Percentiles rank a stretch among this genome's conserved stretches.
These are phyloP conservation scores for Hortiboletus flavorubellus DNA, from an alignment of 768 basidiomycete genomes.

Conservation along the genomic window DNA sequence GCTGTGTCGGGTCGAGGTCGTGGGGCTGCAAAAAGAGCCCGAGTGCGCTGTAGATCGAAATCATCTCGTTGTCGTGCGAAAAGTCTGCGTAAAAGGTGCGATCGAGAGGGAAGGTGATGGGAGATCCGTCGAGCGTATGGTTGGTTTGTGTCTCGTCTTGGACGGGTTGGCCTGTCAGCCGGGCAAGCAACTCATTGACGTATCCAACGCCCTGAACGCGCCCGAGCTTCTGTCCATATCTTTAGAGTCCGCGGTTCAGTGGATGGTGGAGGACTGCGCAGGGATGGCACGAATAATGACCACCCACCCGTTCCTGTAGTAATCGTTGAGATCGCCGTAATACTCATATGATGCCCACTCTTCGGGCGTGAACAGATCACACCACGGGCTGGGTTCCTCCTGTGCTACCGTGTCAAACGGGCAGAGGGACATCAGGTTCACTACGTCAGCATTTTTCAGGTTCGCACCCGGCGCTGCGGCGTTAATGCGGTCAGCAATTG, in stretches of 20 bases:
- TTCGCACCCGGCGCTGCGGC: conserved; percentile 57
- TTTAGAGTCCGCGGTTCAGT: conserved; percentile 17
- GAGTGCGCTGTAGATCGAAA: conserved; percentile 63
- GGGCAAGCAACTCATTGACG: conserved; percentile 80
- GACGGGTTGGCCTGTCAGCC: conserved; percentile 62
- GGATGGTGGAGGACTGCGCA: no score
- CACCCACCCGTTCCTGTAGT: conserved; percentile 64
- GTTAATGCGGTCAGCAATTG: conserved; percentile 58
- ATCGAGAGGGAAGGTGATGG: conserved; percentile 68
- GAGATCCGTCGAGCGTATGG: conserved; percentile 59
- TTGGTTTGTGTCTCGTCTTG: conserved; percentile 74
- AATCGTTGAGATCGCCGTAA: conserved; percentile 65
- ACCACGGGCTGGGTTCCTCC: conserved; percentile 57
- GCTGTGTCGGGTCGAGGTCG: conserved; percentile 7
- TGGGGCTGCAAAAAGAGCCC: conserved; percentile 46
- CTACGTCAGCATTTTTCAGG: conserved; percentile 50
- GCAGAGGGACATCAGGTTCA: conserved; percentile 65
- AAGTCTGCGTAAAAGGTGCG: conserved; percentile 73
- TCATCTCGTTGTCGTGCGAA: conserved; percentile 81
- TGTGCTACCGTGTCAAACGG: conserved; percentile 64
- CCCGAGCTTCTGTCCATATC: conserved; percentile 66
- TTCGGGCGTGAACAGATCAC: conserved; percentile 52
- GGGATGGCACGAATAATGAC: background rate
- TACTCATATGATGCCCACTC: conserved; percentile 71
- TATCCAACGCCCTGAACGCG: conserved; percentile 81